Percentiles rank a stretch among this genome's conserved stretches.
phyloP scores from a whole-genome alignment of 2,329 filamentous ascomycete species.

The Magnaporthiopsis incrustans region DNA sequence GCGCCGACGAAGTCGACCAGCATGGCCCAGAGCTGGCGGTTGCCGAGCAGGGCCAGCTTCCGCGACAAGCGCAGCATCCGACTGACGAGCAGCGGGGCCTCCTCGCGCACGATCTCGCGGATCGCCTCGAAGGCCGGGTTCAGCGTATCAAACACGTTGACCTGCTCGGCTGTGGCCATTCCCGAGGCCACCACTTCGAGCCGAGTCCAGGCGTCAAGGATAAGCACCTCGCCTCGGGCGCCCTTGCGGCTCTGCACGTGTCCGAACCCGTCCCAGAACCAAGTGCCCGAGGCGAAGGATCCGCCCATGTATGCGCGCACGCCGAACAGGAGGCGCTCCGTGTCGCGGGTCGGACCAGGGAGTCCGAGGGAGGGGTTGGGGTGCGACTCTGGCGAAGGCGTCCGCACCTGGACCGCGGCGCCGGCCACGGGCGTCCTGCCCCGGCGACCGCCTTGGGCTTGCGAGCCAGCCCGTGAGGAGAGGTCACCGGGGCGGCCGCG shows the following conservation, averaged over 20 bases:
- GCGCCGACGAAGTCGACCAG: conserved; percentile 23
- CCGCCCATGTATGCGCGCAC: conserved; percentile 6
- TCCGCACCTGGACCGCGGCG: conserved; percentile 1
- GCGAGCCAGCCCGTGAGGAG: not conserved
- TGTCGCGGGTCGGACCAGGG: conserved; percentile 3
- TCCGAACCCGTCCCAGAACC: conserved; percentile 5
- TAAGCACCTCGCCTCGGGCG: not conserved
- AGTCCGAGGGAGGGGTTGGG: conserved; percentile 1
- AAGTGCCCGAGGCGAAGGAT: conserved; percentile 5
- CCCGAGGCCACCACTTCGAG: conserved; percentile 8
- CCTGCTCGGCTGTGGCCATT: conserved; percentile 17
- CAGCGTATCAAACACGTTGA: conserved; percentile 23
- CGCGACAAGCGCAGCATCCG: conserved; percentile 27
- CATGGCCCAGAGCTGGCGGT: conserved; percentile 23
- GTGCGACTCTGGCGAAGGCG: conserved; percentile 1
- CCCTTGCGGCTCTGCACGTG: conserved; percentile 7
- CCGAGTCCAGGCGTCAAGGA: conserved; percentile 6
- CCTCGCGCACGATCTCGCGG: conserved; percentile 23
- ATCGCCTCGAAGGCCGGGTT: conserved; percentile 27
- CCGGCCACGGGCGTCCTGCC: not conserved
- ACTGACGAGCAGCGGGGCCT: conserved; percentile 25
- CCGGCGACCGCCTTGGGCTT: not conserved
- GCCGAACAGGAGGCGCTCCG: conserved; percentile 1
- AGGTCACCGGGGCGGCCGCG: not conserved
- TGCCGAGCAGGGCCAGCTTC: conserved; percentile 26